These are phyloP conservation scores for Globisporangium spiculum DNA, from an alignment of 352 stramenopile genomes.

Conservation along the genomic window DNA sequence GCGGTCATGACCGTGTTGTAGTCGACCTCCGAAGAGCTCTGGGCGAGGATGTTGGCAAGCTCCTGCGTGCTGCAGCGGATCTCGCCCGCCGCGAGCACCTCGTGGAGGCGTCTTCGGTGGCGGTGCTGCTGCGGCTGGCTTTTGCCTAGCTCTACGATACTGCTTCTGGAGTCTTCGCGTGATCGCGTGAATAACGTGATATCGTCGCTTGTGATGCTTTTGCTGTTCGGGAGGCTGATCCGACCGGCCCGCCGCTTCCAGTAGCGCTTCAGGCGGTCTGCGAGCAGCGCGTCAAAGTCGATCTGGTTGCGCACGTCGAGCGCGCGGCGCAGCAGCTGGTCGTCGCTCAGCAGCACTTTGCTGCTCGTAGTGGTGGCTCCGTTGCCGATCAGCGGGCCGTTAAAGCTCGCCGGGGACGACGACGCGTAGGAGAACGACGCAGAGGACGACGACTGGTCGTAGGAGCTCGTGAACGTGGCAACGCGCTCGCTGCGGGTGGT, in stretches of 20 bases:
- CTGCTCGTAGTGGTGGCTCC: background rate
- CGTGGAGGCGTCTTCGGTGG: background rate
- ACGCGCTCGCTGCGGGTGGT: background rate
- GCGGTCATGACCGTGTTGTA: background rate
- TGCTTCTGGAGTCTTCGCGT: background rate
- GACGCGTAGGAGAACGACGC: background rate
- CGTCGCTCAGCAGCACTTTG: constrained; percentile 1
- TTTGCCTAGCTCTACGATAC: background rate
- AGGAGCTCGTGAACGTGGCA: background rate
- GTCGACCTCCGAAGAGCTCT: background rate
- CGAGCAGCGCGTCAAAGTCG: constrained; percentile 6
- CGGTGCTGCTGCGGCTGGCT: background rate
- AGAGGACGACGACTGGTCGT: background rate
- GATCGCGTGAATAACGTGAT: background rate
- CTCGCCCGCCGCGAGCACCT: background rate
- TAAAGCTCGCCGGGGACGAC: background rate
- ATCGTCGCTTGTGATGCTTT: background rate
- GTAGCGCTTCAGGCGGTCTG: background rate
- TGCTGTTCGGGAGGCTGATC: background rate
- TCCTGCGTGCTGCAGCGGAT: background rate
- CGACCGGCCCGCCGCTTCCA: background rate
- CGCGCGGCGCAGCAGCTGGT: background rate
- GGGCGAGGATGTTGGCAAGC: background rate
- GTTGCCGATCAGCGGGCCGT: background rate
- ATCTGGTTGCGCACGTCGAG: background rate